These are phyloP conservation scores for Colletotrichum sp. DNA, from an alignment of 2,329 filamentous ascomycete genomes.

Conservation along the genomic window DNA sequence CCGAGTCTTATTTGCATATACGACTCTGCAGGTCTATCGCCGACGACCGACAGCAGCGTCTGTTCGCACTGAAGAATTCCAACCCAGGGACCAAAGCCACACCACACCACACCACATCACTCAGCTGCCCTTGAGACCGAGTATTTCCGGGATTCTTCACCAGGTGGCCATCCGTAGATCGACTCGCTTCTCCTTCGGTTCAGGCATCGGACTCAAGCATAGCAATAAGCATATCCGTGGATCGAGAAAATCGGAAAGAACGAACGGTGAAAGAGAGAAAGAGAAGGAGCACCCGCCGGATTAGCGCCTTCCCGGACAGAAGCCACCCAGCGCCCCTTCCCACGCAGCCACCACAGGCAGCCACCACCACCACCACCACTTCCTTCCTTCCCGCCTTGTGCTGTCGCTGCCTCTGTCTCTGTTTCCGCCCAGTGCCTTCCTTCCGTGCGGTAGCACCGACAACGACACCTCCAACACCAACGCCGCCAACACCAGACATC, in stretches of 20 bases:
- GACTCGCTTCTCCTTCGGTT: background rate
- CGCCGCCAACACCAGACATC: background rate
- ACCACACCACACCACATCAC: background rate
- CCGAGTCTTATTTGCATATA: background rate
- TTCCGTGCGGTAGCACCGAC: background rate
- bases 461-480: background rate
- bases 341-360: background rate
- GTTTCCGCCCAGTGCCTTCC: background rate
- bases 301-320: background rate
- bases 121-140: background rate
- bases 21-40: background rate
- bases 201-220: background rate
- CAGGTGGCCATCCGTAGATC: background rate
- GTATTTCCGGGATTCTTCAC: background rate
- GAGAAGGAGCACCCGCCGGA: background rate
- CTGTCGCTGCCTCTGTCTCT: background rate
- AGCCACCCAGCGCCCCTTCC: background rate
- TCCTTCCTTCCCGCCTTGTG: background rate
- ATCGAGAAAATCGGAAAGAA: background rate
- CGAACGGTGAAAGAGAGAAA: background rate
- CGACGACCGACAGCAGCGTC: background rate
- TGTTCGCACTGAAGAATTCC: background rate
- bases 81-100: background rate
- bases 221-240: background rate
- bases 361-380: background rate